Base-by-base conservation (phyloP, 2,329 filamentous ascomycete genomes). In the Claviceps digitariae region DNA sequence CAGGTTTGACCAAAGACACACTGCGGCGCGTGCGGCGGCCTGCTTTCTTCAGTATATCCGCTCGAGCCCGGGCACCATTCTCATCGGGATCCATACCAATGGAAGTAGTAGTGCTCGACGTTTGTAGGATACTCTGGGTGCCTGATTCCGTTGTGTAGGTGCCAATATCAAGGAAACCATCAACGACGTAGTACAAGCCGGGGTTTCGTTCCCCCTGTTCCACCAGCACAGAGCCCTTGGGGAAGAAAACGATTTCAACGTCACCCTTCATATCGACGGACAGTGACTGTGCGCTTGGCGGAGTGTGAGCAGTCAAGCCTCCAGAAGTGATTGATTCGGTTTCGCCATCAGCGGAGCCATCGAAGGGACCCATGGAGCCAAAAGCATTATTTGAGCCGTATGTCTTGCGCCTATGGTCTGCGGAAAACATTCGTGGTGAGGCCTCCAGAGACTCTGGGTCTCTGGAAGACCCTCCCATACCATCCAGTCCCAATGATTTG, bases 181-280 rank as follows among this genome's bases (percentile, higher is more conserved):
- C 93, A 50, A 98, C 86, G 3, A 98, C 91, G 68, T 98, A 98
- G 70, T 98, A 98, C 0, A 98, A 68, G 0, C 93, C 93, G 0
- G 93, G 93, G 60, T 94, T 95, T n/a, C 93, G 81, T 66, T 98
- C 93, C 10, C 93, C 91, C 70, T 97, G 90, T 63, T 98, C 93
- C 0, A 98, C 90, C 17, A 98, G 76, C 0, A 98, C 86, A 1
- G 93, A 91, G 2, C 87, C 90, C 66, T 97, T 88, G 0, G 90
- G 91, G 59, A 98, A 98, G 71, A 87, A 97, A 6, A 98, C 93
- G 58, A 98, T 96, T 64, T 98, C 93, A 2, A 97, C 81, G 52
- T 98, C 93, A 57, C 95, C 85, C 57, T 85, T 86, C 69, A 97
- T 79, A 56, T 97, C 91, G 55, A 89, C 82, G 4, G 82, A 79